Evolutionary conservation across 495 filamentous ascomycete genomes (phyloP), one percentile per base, ranked within the genome.

Genomic region (Penicillium soppii): DNA sequence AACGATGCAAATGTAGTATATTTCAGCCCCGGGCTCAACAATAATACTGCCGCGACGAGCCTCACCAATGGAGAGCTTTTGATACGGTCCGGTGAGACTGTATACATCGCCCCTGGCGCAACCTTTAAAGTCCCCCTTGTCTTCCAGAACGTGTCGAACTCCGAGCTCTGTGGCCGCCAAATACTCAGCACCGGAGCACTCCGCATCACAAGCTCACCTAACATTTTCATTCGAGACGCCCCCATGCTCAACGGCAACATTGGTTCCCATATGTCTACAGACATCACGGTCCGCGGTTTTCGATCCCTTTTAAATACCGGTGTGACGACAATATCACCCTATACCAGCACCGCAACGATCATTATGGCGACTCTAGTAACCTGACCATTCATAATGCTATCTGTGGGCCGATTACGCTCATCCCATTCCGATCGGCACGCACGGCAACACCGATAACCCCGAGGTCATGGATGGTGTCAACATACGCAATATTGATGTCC

Each of bases 11-110:
- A 58, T 17, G 29, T 59, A 15, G 27, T 41, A 15, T 65, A 65
- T 41, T 65, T 62, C 33, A 56, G 45, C 2, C 59, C 59, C 1
- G 62, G 62, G 5, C 47, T 57, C 27, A 57, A 61, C 16, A 38
- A 54, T 13, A 42, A 45, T n/a, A 23, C 39, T 20, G 45, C 49
- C n/a, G 7, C 30, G 1, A 4, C 27, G 19, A 47, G 43, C 5
- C 36, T 49, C 4, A 56, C 48, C 5, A 40, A 45, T n/a, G 45
- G 44, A 3, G 36, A 47, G 3, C 35, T 61, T 2, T n/a, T 45
- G 13, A 35, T 64, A 3, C 61, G 58, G 1, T 49, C 50, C 2
- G 54, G 49, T 0, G 58, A 48, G n/a, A 61, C 54, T 3, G 54
- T 64, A 7, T 64, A 64, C 22, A 5, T 64, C 3, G 54, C 57